Evolutionary conservation across 1,284 basidiomycete genomes (phyloP).

Genomic region (Entoloma clypeatum): DNA sequence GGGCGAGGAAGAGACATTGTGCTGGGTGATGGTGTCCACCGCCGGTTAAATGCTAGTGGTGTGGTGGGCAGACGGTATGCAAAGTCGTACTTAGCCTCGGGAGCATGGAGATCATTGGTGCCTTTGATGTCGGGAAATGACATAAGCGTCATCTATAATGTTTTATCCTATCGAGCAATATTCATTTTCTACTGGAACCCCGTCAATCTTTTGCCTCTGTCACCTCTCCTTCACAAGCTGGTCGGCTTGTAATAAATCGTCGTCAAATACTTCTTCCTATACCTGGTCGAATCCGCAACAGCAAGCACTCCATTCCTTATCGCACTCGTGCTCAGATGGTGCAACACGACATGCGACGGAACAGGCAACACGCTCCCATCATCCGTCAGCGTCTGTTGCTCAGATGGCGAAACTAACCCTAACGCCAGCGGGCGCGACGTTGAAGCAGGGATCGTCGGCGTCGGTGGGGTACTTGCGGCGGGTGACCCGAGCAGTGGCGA

Average conservation of each 20-base stretch:
- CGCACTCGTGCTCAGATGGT: conserved; percentile 94
- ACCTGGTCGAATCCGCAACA: conserved; percentile 90
- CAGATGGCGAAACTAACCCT: conserved; percentile 8
- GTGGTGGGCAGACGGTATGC: too few relatives aligned
- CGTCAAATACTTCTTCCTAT: conserved; percentile 81
- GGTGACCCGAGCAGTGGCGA: conserved; percentile 9
- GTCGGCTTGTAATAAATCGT: conserved; percentile 60
- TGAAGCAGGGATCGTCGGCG: conserved; percentile 24
- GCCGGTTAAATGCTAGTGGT: too few relatives aligned
- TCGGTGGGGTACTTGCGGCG: conserved; percentile 10
- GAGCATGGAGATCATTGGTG: too few relatives aligned
- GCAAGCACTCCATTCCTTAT: conserved; percentile 94
- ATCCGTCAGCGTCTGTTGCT: conserved; percentile 58
- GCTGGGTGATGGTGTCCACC: too few relatives aligned
- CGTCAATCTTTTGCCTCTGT: too few relatives aligned
- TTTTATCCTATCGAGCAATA: too few relatives aligned
- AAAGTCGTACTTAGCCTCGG: too few relatives aligned
- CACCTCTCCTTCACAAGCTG: too few relatives aligned
- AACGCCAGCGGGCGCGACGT: conserved; percentile 13
- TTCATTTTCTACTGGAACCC: too few relatives aligned
- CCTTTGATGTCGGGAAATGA: too few relatives aligned
- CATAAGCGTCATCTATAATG: too few relatives aligned
- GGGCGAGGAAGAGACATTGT: conserved; percentile 17
- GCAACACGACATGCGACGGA: conserved; percentile 91
- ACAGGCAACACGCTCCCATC: conserved; percentile 93